phyloP scores from a whole-genome alignment of 164 flowering plant genomes.

The Protea cynaroides region DNA sequence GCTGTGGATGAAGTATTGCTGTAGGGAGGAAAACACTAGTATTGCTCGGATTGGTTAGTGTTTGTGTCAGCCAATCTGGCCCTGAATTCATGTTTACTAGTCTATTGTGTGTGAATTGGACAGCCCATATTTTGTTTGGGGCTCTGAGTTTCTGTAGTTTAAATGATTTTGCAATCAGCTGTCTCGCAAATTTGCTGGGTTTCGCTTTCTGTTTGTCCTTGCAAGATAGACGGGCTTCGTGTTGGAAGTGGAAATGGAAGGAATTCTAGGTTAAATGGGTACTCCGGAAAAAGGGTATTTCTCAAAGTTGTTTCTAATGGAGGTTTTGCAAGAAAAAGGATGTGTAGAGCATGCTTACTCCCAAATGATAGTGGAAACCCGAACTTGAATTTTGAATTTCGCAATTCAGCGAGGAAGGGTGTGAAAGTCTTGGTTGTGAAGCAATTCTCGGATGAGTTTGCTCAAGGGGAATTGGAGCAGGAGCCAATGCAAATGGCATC shows the following conservation, averaged over 20 bases:
- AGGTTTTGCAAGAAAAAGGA: constrained; percentile 6
- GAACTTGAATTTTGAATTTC: constrained; percentile 23
- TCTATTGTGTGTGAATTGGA: not conserved
- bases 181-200: constrained; percentile 14
- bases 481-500: constrained; percentile 37
- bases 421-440: constrained; percentile 30
- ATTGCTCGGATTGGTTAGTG: not conserved
- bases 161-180: constrained; percentile 39
- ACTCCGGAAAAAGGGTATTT: not conserved
- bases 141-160: constrained; percentile 6
- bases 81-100: constrained; percentile 12
- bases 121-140: constrained; percentile 1
- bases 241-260: constrained; percentile 1
- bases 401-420: constrained; percentile 30
- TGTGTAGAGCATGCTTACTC: constrained; percentile 12
- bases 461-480: constrained; percentile 21
- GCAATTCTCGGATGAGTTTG: constrained; percentile 43
- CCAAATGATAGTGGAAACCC: constrained; percentile 11
- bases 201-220: constrained; percentile 8
- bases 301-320: constrained; percentile 5
- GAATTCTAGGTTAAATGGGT: not conserved
- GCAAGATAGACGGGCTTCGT: constrained; percentile 7
- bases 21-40: not conserved
- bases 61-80: not conserved
- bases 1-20: too few relatives aligned